Evolutionary conservation across 140 eudicot genomes (phyloP), one percentile per base, ranked within the genome.

Genomic region (Stevia rebaudiana): DNA sequence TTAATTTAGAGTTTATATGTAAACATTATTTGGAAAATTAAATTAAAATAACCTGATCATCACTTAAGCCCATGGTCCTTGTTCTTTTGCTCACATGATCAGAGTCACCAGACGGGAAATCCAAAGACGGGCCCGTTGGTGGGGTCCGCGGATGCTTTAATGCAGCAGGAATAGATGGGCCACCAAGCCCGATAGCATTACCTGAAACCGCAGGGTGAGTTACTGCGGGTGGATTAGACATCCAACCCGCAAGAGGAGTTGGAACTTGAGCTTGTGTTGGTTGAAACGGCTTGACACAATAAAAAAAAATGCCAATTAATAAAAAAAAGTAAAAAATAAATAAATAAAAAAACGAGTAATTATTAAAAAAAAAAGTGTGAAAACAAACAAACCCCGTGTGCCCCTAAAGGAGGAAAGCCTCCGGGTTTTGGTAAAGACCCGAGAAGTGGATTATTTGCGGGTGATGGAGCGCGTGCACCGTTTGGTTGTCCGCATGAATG

Each of bases 401-500:
- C 94, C 65, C 97, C 94, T 73, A 90, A 44, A 41, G 90, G 95
- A 52, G 97, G 97, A 71, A 90, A 90, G 65, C 85, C 94, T 55
- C 95, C 97, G 11, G 95, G 85, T 82, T 86, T 86, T 12, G 95
- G 95, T 42, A 90, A 79, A 0, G 88, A 71, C 8, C 95, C 94
- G 44, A 90, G 84, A 67, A 90, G 79, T 55, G 97, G 97, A 82
- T 76, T 82, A 31, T 67, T 82, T 61, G 86, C 97, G 39, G 97
- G 90, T 55, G 97, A 84, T 16, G 97, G 95, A 48, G 95, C 95
- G 44, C 88, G 90, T 40, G 97, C 88, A 64, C 94, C 94, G 49
- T 90, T 90, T 69, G 90, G 95, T 70, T 87, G 97, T 36, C 90
- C 95, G 72, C 97, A 90, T 2, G 97, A 81, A 68, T 90, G 97